These are phyloP conservation scores for Hymenoscyphus fraxineus DNA, from an alignment of 2,329 filamentous ascomycete genomes.

Conservation along the genomic window DNA sequence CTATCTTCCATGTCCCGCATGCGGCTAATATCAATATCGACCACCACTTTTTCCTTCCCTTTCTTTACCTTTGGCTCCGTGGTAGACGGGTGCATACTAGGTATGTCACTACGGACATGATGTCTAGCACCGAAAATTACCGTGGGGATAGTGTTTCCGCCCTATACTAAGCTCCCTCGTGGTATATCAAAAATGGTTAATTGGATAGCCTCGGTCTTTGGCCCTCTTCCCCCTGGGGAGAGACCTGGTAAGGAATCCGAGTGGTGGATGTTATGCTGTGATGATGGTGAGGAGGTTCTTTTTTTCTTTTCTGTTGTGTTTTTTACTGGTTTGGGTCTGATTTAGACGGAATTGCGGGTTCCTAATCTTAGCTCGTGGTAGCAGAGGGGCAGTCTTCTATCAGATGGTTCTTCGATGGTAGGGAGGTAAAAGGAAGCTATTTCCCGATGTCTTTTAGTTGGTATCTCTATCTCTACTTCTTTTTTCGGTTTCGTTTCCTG, in stretches of 20 bases:
- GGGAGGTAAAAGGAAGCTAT: neutral
- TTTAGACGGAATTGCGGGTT: neutral
- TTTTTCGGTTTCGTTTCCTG: neutral
- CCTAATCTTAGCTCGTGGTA: too few relatives aligned
- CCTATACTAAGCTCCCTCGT: neutral
- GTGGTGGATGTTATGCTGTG: neutral
- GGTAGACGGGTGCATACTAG: too few relatives aligned
- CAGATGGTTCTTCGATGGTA: too few relatives aligned
- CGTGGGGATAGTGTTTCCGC: too few relatives aligned
- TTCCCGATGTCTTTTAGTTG: neutral
- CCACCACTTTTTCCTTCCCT: neutral
- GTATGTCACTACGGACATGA: too few relatives aligned
- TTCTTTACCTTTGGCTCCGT: neutral
- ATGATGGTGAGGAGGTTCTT: neutral
- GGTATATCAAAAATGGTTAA: too few relatives aligned
- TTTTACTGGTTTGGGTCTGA: neutral
- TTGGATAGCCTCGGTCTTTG: neutral
- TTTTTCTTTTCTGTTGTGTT: neutral
- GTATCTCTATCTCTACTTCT: neutral
- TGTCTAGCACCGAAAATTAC: too few relatives aligned
- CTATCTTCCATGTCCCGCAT: slow-evolving; percentile 3
- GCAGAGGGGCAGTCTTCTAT: too few relatives aligned
- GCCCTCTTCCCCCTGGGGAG: neutral
- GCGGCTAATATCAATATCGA: neutral
- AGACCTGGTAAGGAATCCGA: neutral